Base-by-base conservation (phyloP, 345 rosid species). In the Linum trigynum region DNA sequence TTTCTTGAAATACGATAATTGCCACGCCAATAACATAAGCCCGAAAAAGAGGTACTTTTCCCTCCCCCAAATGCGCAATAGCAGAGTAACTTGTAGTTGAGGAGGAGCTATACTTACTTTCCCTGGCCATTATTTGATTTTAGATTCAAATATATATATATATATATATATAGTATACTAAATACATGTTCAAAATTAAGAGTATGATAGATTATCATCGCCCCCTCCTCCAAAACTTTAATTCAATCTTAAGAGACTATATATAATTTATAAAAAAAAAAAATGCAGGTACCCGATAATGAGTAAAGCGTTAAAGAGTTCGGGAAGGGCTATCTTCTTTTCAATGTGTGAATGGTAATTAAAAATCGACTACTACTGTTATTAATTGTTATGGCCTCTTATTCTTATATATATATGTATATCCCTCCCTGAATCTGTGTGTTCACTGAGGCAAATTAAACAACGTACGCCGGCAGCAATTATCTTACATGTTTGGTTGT, bases 1-100 rank as follows among this genome's bases (percentile, higher is more conserved):
- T 77, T 92, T 84, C 76, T 76, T 92, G 79, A 92, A 92, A 89
- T 92, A 92, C 63, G 98, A 92, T 53, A 92, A 92, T 69, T 92
- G 98, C 70, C 38, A 78, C 76, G 77, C 80, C 2, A 86, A 75
- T 73, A 92, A 86, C 59, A 61, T 86, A 1, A 84, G 72, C 67
- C 95, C 98, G 3, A 83, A 78, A 56, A 78, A 69, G 43, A 85
- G 98, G 95, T 91, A 75, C 10, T 17, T 14, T 39, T 38, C 15
- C 23, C 15, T 5, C 48, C n/a, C 7, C 1, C 38, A n/a, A 3
- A 3, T 11, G 32, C 1, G 32, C 32, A 23, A 23, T 23, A 23
- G 32, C 32, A 23, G 32, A 23, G 32, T 23, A 23, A 23, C 32
- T 23, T 23, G 32, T 23, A 23, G 32, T 23, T 23, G 32, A 23